A percentile compares a stretch with the other conserved stretches of the same genome.
phyloP scores from a whole-genome alignment of 2,329 filamentous ascomycete species.

The Dryadomyces quercivorus region DNA sequence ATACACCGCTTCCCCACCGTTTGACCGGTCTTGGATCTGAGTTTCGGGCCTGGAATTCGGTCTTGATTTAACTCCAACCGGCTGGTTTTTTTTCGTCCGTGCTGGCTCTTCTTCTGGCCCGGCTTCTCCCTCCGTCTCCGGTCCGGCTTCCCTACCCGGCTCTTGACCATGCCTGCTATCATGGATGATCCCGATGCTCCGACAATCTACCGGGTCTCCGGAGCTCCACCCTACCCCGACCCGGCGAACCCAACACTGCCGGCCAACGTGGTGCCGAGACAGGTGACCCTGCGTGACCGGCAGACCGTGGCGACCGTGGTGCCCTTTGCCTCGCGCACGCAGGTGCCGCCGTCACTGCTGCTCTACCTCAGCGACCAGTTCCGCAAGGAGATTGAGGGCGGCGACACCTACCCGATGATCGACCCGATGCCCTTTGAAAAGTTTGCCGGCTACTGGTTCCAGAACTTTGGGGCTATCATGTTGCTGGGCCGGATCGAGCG shows the following conservation, averaged over 20 bases:
- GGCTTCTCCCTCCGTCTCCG: background rate
- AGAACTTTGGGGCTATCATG: slow-evolving; percentile 83
- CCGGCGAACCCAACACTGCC: slow-evolving; percentile 52
- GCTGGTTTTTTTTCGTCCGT: no score
- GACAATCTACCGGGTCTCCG: slow-evolving; percentile 58
- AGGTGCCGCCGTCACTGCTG: slow-evolving; percentile 65
- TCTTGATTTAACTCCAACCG: no score
- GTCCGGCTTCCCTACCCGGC: background rate
- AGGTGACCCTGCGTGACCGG: slow-evolving; percentile 72
- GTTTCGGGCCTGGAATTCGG: no score
- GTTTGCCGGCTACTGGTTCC: slow-evolving; percentile 81
- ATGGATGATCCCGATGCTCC: slow-evolving; percentile 64
- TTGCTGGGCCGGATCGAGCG: slow-evolving; percentile 62
- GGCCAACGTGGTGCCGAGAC: slow-evolving; percentile 54
- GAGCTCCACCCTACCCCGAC: slow-evolving; percentile 51
- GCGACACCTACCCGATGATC: slow-evolving; percentile 84
- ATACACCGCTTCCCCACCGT: no score
- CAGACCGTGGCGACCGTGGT: slow-evolving; percentile 75
- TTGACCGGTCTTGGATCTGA: no score
- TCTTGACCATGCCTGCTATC: slow-evolving; percentile 54
- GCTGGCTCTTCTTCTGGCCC: no score
- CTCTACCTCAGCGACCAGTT: slow-evolving; percentile 72
- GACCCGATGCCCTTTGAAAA: slow-evolving; percentile 60
- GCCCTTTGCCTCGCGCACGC: slow-evolving; percentile 63
- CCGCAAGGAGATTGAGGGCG: slow-evolving; percentile 82